phyloP scores from a whole-genome alignment of 768 basidiomycete genomes.

The Vararia minispora region DNA sequence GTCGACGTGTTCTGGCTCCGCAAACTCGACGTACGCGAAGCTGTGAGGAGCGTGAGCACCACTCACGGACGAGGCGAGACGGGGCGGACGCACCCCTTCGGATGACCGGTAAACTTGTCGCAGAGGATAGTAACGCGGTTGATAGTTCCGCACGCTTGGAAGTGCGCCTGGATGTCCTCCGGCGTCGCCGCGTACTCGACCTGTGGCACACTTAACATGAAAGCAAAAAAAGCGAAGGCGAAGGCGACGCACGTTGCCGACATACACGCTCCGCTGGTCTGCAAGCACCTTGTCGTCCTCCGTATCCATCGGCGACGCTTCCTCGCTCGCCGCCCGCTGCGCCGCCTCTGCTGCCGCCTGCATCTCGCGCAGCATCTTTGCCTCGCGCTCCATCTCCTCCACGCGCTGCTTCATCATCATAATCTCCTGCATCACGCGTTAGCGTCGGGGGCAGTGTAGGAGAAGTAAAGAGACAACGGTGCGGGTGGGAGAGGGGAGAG shows the following conservation, averaged over 20 bases:
- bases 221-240: not conserved
- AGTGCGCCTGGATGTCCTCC: slow-evolving; percentile 96
- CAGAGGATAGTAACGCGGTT: slow-evolving; percentile 98
- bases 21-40: slow-evolving; percentile 98
- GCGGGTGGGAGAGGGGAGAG: not conserved
- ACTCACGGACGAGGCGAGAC: no score
- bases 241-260: slow-evolving; percentile 77
- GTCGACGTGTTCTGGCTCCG: slow-evolving; percentile 84
- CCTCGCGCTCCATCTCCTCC: slow-evolving; percentile 89
- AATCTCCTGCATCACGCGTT: slow-evolving; percentile 47
- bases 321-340: slow-evolving; percentile 34
- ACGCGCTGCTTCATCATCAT: slow-evolving; percentile 86
- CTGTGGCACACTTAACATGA: slow-evolving; percentile 28
- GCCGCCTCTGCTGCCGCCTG: slow-evolving; percentile 68
- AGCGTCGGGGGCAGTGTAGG: not conserved
- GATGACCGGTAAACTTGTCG: slow-evolving; percentile 99
- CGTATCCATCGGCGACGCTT: slow-evolving; percentile 49
- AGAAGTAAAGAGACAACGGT: not conserved
- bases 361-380: slow-evolving; percentile 76
- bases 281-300: slow-evolving; percentile 79
- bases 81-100: slow-evolving; percentile 68
- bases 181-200: slow-evolving; percentile 97
- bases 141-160: slow-evolving; percentile 95
- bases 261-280: slow-evolving; percentile 83
- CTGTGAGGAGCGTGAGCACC: no score